Conservation (phyloP, 2,329 filamentous ascomycete species). For the Xylogone sp. region DNA sequence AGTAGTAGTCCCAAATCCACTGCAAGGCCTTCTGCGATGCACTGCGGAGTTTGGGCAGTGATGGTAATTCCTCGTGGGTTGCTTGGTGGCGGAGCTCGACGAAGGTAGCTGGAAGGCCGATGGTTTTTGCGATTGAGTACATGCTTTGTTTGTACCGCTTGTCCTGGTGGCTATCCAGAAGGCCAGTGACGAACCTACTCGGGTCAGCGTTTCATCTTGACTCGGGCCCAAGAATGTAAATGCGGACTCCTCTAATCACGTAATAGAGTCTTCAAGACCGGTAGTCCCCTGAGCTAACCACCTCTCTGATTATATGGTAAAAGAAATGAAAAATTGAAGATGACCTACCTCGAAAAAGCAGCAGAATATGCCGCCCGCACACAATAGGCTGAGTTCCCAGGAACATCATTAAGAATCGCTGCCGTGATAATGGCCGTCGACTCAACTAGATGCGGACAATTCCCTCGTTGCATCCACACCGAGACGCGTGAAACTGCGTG, state of each 20-base stretch:
- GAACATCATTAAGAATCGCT: conserved; percentile 60
- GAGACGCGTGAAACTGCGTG: conserved; percentile 55
- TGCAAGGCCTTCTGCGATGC: conserved; percentile 66
- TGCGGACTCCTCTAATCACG: too few relatives aligned
- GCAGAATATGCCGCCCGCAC: conserved; percentile 68
- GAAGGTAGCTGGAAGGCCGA: conserved; percentile 71
- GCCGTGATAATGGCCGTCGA: conserved; percentile 71
- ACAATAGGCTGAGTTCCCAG: conserved; percentile 43
- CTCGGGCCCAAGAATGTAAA: too few relatives aligned
- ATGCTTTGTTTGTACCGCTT: conserved; percentile 66
- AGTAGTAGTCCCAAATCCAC: conserved; percentile 92
- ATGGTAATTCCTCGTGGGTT: conserved; percentile 83
- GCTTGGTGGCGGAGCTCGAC: conserved; percentile 88
- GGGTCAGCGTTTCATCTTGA: conserved; percentile 6
- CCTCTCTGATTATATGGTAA: conserved; percentile 1
- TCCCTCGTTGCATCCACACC: conserved; percentile 69
- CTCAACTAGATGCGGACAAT: conserved; percentile 76
- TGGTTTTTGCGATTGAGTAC: conserved; percentile 65
- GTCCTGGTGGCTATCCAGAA: conserved; percentile 70
- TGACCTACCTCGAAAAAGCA: conserved; percentile 69
- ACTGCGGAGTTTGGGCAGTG: conserved; percentile 66
- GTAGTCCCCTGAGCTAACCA: too few relatives aligned
- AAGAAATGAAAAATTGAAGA: conserved; percentile 4
- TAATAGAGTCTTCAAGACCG: too few relatives aligned
- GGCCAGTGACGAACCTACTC: conserved; percentile 71